Evolutionary conservation across 352 stramenopile species (phyloP).

Genomic region (Blastocystis sp.): DNA sequence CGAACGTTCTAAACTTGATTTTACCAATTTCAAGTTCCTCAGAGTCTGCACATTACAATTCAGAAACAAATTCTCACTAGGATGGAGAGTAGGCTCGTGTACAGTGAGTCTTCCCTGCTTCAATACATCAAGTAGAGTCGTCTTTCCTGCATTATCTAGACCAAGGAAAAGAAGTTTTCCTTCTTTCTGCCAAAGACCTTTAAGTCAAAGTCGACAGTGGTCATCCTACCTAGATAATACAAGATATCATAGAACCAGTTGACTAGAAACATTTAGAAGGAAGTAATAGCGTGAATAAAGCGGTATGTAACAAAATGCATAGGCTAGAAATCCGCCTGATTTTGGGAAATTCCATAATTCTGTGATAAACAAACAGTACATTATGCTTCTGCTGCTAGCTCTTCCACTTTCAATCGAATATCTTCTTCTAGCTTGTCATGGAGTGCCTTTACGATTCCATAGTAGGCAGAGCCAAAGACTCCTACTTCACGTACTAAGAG

Average conservation of each 20-base stretch:
- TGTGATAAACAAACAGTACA: neutral
- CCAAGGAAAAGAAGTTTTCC: conserved; percentile 99
- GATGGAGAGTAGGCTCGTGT: conserved; percentile 90
- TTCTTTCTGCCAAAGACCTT: conserved; percentile 99
- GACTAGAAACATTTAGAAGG: conserved; percentile 83
- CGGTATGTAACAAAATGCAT: neutral
- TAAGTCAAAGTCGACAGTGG: conserved; percentile 87
- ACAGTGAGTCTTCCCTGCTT: conserved; percentile 94
- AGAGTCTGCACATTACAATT: conserved; percentile 70
- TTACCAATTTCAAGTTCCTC: conserved; percentile 87
- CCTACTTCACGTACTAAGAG: conserved; percentile 27
- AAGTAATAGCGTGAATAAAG: neutral
- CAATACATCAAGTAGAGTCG: conserved; percentile 97
- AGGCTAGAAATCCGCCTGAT: neutral
- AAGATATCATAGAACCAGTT: conserved; percentile 91
- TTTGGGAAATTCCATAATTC: neutral
- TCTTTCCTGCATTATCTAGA: conserved; percentile 99
- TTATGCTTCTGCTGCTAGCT: conserved; percentile 22
- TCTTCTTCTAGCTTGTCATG: conserved; percentile 40
- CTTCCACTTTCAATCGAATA: conserved; percentile 40
- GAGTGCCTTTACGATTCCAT: conserved; percentile 47
- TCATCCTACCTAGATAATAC: conserved; percentile 84
- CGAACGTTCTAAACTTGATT: conserved; percentile 97
- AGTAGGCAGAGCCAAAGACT: conserved; percentile 51
- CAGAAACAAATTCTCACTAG: conserved; percentile 67